These are phyloP conservation scores for Adansonia grandidieri DNA, from an alignment of 441 rosid species.

Conservation along the genomic window DNA sequence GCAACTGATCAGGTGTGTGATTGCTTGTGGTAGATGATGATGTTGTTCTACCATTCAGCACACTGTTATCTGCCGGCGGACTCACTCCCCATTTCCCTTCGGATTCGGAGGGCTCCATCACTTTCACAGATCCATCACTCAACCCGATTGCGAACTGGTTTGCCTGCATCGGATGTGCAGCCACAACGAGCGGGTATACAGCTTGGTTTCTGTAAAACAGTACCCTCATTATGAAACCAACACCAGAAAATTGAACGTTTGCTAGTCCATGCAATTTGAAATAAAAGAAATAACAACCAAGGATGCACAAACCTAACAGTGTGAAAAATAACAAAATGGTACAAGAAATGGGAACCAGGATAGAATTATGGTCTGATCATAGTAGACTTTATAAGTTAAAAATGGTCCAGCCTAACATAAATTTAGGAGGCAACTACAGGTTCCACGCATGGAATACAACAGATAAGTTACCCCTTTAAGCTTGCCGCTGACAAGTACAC, in stretches of 20 bases:
- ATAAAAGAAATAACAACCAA: not conserved
- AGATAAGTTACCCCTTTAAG: constrained; percentile 55
- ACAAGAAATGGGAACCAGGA: not conserved
- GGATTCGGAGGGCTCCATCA: constrained; percentile 74
- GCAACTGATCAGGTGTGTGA: constrained; percentile 68
- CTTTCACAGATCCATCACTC: constrained; percentile 75
- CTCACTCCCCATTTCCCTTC: constrained; percentile 81
- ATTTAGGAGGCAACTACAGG: not conserved
- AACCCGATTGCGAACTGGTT: constrained; percentile 82
- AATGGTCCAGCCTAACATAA: not conserved
- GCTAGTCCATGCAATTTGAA: not conserved
- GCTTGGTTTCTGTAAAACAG: constrained; percentile 56
- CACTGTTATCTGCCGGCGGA: constrained; percentile 63
- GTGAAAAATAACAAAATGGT: not conserved
- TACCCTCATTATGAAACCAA: constrained; percentile 7
- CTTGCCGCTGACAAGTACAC: constrained; percentile 61
- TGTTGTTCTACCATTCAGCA: constrained; percentile 56
- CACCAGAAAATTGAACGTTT: not conserved
- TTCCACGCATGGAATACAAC: not conserved
- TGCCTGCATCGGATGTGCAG: constrained; percentile 77
- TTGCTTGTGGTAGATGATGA: constrained; percentile 79
- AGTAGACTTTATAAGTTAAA: not conserved
- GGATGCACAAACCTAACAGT: not conserved
- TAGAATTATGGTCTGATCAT: not conserved
- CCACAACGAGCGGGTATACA: constrained; percentile 73